phyloP scores from a whole-genome alignment of 805 yeast genomes.

The Kuraishia cidri region DNA sequence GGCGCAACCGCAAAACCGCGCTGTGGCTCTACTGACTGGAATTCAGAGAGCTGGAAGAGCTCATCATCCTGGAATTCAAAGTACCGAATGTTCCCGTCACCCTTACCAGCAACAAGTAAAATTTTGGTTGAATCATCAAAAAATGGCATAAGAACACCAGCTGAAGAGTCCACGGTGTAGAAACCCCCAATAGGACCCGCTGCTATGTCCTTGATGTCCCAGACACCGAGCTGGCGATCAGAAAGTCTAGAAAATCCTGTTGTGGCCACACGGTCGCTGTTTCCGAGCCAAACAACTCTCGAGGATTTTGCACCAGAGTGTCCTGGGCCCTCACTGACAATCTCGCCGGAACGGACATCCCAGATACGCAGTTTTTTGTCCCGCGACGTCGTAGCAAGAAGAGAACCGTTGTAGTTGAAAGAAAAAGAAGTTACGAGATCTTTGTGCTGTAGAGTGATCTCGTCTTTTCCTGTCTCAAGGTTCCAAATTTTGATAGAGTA shows the following conservation, averaged over 20 bases:
- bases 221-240: conserved; percentile 91
- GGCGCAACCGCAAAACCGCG: conserved; percentile 94
- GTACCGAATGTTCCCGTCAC: conserved; percentile 95
- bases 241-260: conserved; percentile 91
- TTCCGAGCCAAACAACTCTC: conserved; percentile 87
- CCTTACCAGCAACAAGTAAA: conserved; percentile 90
- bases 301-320: conserved; percentile 91
- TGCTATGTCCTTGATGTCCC: conserved; percentile 73
- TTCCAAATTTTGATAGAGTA: conserved; percentile 91
- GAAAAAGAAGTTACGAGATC: conserved; percentile 91
- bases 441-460: conserved; percentile 70
- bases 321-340: conserved; percentile 78
- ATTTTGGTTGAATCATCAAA: conserved; percentile 76
- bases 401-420: conserved; percentile 83
- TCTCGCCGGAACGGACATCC: conserved; percentile 73
- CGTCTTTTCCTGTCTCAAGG: conserved; percentile 61
- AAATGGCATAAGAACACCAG: conserved; percentile 91
- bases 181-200: conserved; percentile 89
- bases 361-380: conserved; percentile 87
- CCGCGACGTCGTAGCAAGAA: conserved; percentile 81
- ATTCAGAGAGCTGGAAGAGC: conserved; percentile 80
- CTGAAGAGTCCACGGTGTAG: conserved; percentile 75
- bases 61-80: conserved; percentile 84
- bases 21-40: conserved; percentile 83
- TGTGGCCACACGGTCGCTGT: conserved; percentile 75